Evolutionary conservation across 306 rosid genomes (phyloP), one percentile per base, ranked within the genome.

Genomic region (Purshia tridentata): DNA sequence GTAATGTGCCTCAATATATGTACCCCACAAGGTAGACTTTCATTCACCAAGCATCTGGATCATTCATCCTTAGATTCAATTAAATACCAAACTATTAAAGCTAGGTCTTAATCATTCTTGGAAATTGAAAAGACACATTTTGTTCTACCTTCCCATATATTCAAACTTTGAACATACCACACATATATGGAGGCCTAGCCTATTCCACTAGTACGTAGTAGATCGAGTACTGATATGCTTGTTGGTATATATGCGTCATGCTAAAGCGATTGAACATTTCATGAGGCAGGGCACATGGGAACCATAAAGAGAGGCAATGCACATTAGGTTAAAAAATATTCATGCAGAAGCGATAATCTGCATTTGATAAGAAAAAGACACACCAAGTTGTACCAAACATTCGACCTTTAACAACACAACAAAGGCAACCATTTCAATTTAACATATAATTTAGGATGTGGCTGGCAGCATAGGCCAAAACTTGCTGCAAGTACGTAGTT

Each of bases 351-450:
- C 72, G 77, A 74, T 78, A 62, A 62, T 66, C 72, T 77, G 73
- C 61, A 77, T 77, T 80, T 77, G 80, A 82, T 73, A 46, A 77
- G 77, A 82, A 82, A 78, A 78, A 57, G 86, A 82, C 86, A 71
- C 66, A 77, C 44, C 37, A 49, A 40, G 65, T 22, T 54, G 76
- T 54, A 76, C 84, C 81, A 80, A 80, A 73, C 81, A 74, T 80
- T 80, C 77, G 74, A 80, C 10, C 84, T 62, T 72, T 51, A 69
- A 71, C 82, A 80, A 80, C 82, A 80, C 70, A 83, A 83, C 87
- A 83, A 80, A 41, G 29, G 75, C 76, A 73, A 72, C 78, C 47
- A 39, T 76, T 40, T 72, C 45, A 72, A 62, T 53, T 29, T 64
- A 35, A 51, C 58, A 20, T 23, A 75, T 55, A 77, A 67, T 59